Evolutionary conservation across 768 basidiomycete genomes (phyloP).

Genomic region (Daedalea quercina): DNA sequence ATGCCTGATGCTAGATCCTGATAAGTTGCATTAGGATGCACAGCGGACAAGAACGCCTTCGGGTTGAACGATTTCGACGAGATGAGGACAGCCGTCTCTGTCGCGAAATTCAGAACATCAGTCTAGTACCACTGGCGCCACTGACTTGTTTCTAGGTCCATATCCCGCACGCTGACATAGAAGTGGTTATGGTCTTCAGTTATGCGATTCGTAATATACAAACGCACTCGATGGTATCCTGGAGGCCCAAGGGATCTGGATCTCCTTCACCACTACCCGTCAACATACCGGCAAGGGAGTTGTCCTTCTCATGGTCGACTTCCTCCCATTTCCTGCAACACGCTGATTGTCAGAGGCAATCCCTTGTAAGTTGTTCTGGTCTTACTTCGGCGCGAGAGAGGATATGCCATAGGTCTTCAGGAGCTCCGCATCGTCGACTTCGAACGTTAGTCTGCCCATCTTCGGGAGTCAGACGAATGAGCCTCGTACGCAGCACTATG

Average conservation of each 20-base stretch:
- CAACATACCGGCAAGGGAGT: constrained; percentile 64
- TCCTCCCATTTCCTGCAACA: constrained; percentile 78
- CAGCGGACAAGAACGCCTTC: constrained; percentile 82
- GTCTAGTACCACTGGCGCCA: constrained; percentile 12
- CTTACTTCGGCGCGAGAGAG: constrained; percentile 71
- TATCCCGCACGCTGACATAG: constrained; percentile 45
- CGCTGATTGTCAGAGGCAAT: not conserved
- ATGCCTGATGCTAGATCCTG: constrained; percentile 84
- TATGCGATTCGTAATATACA: not conserved
- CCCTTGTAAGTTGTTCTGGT: no score
- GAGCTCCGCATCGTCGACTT: constrained; percentile 74
- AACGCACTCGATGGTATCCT: constrained; percentile 52
- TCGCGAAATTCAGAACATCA: constrained; percentile 5
- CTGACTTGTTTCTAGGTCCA: constrained; percentile 79
- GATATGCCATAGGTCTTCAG: constrained; percentile 87
- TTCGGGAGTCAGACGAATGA: not conserved
- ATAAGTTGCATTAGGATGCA: constrained; percentile 94
- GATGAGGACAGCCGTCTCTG: constrained; percentile 78
- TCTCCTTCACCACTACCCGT: constrained; percentile 53
- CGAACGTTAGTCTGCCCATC: constrained; percentile 58
- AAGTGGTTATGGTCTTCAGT: constrained; percentile 5
- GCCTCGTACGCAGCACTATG: not conserved
- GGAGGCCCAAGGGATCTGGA: constrained; percentile 76
- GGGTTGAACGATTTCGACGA: constrained; percentile 95
- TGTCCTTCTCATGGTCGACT: constrained; percentile 77